Conservation (phyloP, 306 rosid species). For the Adenanthera pavonina region DNA sequence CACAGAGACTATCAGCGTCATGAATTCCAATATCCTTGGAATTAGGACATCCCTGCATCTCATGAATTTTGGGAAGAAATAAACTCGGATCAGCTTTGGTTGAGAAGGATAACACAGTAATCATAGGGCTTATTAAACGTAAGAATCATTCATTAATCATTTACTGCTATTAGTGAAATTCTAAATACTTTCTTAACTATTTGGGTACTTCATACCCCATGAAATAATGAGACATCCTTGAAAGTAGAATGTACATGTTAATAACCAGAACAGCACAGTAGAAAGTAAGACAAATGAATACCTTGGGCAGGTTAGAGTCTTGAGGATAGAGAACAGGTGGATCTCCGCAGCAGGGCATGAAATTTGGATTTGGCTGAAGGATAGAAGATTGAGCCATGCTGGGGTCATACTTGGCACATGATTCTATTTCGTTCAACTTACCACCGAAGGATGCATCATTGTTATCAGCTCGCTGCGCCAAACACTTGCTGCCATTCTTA, state of each 20-base stretch:
- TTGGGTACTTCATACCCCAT: slow-evolving; percentile 26
- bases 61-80: slow-evolving; percentile 7
- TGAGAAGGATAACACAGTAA: background rate
- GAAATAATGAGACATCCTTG: slow-evolving; percentile 3
- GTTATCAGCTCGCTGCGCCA: slow-evolving; percentile 44
- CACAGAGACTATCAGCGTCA: slow-evolving; percentile 55
- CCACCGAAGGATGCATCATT: slow-evolving; percentile 35
- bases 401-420: slow-evolving; percentile 49
- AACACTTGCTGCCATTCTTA: slow-evolving; percentile 35
- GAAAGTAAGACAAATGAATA: slow-evolving; percentile 45
- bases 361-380: slow-evolving; percentile 41
- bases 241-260: background rate
- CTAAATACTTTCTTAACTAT: slow-evolving; percentile 4
- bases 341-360: slow-evolving; percentile 46
- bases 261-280: slow-evolving; percentile 28
- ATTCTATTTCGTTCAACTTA: slow-evolving; percentile 45
- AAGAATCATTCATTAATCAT: slow-evolving; percentile 1
- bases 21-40: slow-evolving; percentile 54
- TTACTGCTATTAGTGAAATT: slow-evolving; percentile 1
- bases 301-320: slow-evolving; percentile 62
- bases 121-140: slow-evolving; percentile 15
- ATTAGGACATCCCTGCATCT: slow-evolving; percentile 55
- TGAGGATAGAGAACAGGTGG: slow-evolving; percentile 51
- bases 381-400: slow-evolving; percentile 53
- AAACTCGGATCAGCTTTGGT: slow-evolving; percentile 21